Evolutionary conservation across 768 basidiomycete species (phyloP), one percentile per base, ranked within the genome.

Genomic region (Mycena metata): DNA sequence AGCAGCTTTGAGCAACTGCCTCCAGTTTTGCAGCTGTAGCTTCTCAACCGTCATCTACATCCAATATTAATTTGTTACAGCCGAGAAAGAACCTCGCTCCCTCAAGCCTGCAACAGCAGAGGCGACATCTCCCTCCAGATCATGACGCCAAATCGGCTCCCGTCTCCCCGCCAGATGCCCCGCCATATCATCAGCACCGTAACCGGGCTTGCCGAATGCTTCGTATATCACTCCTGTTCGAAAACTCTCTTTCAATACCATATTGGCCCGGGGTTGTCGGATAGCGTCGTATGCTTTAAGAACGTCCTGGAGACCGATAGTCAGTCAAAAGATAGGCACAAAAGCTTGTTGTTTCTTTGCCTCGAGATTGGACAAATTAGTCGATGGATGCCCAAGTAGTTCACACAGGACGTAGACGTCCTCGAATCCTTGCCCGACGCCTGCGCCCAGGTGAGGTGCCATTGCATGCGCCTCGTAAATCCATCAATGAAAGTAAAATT

Each of bases 391-490:
- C 8, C 74, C 72, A 17, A 90, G 82, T 16, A 90, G 76, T 13
- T 80, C 77, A 43, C 81, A 82, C 5, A 90, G 76, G 6, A 85
- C 73, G 50, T 83, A 82, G 0, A 83, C 84, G 66, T 89, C 89
- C 71, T 90, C 89, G 33, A 89, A 81, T 2, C 86, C 89, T 76
- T 90, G 89, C 10, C 88, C 86, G 10, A 85, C 86, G 2, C 89
- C 89, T 0, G 87, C 83, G 3, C 88, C 88, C 12, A 89, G 77
- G 74, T 89, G 88, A 0, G 89, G 88, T 39, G 83, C 71, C 88
- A 89, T 89, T 0, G 79, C 87, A 71, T 90, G 89, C 11, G 88
- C 88, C 84, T 84, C n/a, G 63, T 70, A 17, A 17, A 49, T 49
- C 60, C 39, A n/a, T 55, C 16, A 54, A 58, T 17, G 30, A 45